phyloP scores from a whole-genome alignment of 208 protist species.

The Acanthamoeba lenticulata region DNA sequence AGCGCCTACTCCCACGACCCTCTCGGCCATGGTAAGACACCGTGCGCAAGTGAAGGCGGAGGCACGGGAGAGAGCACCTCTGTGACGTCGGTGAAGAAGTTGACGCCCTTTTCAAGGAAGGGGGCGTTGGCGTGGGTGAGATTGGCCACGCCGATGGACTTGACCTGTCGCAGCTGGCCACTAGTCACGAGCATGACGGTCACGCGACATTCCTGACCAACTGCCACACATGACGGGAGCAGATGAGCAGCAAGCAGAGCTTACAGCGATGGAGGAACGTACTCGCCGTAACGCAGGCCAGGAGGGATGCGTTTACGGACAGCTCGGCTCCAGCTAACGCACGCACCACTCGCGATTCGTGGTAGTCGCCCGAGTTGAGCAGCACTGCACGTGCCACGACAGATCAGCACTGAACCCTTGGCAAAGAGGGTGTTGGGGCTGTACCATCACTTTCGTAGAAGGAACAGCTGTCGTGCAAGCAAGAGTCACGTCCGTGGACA shows the following conservation, averaged over 20 bases:
- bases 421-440: too few species aligned
- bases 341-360: neutral
- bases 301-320: neutral
- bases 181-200: neutral
- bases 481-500: neutral
- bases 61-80: too few species aligned
- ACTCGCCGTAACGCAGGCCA: neutral
- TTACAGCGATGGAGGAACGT: neutral
- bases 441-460: neutral
- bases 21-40: neutral
- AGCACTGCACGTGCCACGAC: neutral
- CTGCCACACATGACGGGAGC: too few species aligned
- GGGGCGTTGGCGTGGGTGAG: neutral
- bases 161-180: neutral
- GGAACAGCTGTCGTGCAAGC: neutral
- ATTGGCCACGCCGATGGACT: neutral
- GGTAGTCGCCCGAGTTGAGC: neutral
- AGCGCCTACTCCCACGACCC: neutral
- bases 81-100: neutral
- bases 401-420: too few species aligned
- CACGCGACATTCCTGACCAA: neutral
- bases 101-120: neutral
- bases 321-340: neutral
- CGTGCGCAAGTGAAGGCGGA: neutral
- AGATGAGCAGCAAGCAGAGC: too few species aligned